Conservation (phyloP, 257 asterid genomes). For the Solanum neorickii region DNA sequence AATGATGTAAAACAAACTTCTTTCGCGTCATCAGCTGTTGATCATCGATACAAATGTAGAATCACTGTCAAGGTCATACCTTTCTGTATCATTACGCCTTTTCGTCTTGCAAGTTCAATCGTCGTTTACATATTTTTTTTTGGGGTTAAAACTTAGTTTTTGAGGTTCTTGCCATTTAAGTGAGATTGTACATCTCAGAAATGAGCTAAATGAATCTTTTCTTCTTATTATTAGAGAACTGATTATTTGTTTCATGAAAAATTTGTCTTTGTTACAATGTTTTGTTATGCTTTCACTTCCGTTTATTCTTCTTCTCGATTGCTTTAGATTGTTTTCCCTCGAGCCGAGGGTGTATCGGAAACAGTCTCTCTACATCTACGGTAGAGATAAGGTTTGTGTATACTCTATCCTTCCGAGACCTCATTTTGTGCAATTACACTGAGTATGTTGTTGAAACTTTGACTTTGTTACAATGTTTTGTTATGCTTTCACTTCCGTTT, state of each 20-base stretch:
- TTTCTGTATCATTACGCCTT: not conserved
- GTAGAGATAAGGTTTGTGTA: not conserved
- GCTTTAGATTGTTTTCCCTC: not conserved
- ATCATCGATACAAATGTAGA: not conserved
- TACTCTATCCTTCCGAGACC: not conserved
- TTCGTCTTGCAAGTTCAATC: not conserved
- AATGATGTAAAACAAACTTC: constrained; percentile 17
- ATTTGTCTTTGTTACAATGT: not conserved
- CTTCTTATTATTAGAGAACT: not conserved
- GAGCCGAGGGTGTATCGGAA: not conserved
- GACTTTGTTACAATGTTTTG: not conserved
- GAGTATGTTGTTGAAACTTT: not conserved
- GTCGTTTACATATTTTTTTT: not conserved
- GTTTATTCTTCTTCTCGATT: not conserved
- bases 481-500: not conserved
- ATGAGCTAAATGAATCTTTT: not conserved
- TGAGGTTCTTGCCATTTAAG: not conserved
- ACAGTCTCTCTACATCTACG: not conserved
- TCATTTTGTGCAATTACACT: not conserved
- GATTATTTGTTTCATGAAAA: not conserved
- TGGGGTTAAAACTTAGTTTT: not conserved
- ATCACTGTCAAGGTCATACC: not conserved
- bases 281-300: not conserved
- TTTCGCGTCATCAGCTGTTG: not conserved
- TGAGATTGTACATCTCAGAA: not conserved